A percentile compares a stretch with the other conserved stretches of the same genome.
Evolutionary conservation across 2,329 filamentous ascomycete species (phyloP).

Genomic region (Lachnellula hyalina): DNA sequence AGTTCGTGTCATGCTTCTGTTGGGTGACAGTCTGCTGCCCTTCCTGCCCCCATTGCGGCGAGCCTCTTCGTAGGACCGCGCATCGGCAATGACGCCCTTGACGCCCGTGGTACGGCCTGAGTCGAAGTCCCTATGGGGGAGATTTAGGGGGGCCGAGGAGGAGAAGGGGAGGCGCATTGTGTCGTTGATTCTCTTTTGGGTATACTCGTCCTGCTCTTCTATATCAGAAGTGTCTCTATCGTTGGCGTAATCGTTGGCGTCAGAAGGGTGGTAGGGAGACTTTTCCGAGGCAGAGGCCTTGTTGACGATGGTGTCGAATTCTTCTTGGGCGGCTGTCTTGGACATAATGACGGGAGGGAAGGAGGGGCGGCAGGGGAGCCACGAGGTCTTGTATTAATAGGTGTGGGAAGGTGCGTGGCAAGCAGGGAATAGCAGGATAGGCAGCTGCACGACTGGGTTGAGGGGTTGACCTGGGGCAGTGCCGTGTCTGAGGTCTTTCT

Average conservation of each 20-base stretch:
- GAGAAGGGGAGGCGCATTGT: slow-evolving; percentile 60
- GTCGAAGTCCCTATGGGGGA: slow-evolving; percentile 59
- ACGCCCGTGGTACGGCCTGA: slow-evolving; percentile 70
- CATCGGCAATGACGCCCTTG: slow-evolving; percentile 83
- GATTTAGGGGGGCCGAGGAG: slow-evolving; percentile 48
- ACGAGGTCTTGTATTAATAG: slow-evolving; percentile 18
- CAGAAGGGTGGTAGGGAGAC: slow-evolving; percentile 42
- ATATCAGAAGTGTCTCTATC: slow-evolving; percentile 50
- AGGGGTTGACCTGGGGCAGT: not conserved
- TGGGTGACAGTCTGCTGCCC: slow-evolving; percentile 43
- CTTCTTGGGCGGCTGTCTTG: slow-evolving; percentile 57
- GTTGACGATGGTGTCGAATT: slow-evolving; percentile 58
- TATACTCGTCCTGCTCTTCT: slow-evolving; percentile 40
- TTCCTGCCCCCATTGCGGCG: slow-evolving; percentile 36
- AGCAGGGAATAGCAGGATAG: slow-evolving; percentile 4
- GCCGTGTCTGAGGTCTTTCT: not conserved
- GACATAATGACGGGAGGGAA: not conserved
- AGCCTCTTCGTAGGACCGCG: slow-evolving; percentile 68
- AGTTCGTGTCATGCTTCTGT: slow-evolving; percentile 8
- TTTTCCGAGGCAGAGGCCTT: slow-evolving; percentile 40
- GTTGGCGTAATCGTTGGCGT: slow-evolving; percentile 44
- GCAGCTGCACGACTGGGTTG: not conserved
- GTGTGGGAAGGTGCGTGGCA: slow-evolving; percentile 1
- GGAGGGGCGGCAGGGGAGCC: slow-evolving; percentile 11
- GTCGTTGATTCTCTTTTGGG: slow-evolving; percentile 48